These are phyloP conservation scores for Eudorina sp. DNA, from an alignment of 139 green algal genomes.

Conservation along the genomic window DNA sequence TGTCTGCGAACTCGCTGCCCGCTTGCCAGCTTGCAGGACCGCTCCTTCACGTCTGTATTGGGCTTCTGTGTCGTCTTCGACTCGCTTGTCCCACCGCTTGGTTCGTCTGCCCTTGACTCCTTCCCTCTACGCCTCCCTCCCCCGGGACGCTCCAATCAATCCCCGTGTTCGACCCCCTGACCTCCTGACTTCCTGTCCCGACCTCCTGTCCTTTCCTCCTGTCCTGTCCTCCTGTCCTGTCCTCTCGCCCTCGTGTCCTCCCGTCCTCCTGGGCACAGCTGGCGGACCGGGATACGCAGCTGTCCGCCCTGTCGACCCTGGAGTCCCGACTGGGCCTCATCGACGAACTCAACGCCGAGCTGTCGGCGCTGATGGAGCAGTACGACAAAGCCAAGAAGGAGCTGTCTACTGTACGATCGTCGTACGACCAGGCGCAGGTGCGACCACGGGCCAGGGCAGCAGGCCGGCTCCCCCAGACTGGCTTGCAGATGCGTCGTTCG, in stretches of 20 bases:
- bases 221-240: neutral
- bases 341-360: slow-evolving; percentile 39
- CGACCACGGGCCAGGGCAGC: too few species aligned
- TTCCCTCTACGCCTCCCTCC: too few species aligned
- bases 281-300: neutral
- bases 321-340: slow-evolving; percentile 34
- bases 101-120: neutral
- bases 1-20: too few species aligned
- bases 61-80: neutral
- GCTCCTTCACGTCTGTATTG: neutral
- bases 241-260: neutral
- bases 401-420: neutral
- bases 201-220: too few species aligned
- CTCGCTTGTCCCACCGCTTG: too few species aligned
- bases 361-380: slow-evolving; percentile 20
- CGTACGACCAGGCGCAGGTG: slow-evolving; percentile 21
- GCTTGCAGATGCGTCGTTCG: too few species aligned
- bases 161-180: too few species aligned
- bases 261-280: neutral
- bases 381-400: slow-evolving; percentile 6
- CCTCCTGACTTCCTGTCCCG: neutral
- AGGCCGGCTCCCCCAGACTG: too few species aligned
- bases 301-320: neutral
- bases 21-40: too few species aligned
- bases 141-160: too few species aligned